Evolutionary conservation across 164 flowering plant species (phyloP).

Genomic region (Vitis riparia): DNA sequence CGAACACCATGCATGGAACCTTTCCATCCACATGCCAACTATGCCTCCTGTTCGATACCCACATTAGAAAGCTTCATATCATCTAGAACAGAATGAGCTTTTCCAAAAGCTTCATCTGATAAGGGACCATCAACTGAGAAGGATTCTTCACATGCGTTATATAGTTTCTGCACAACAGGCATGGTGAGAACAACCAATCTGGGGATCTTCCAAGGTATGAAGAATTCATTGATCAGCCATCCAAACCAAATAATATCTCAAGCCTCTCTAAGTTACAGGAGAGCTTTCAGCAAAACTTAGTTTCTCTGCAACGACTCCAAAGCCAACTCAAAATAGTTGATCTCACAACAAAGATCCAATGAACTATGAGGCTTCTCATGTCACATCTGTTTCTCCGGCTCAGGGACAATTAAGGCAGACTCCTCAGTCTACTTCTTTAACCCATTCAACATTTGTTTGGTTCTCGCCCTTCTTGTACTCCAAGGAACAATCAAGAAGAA

Average conservation of each 20-base stretch:
- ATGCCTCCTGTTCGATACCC: slow-evolving; percentile 94
- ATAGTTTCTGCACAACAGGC: slow-evolving; percentile 51
- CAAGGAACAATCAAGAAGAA: too few species aligned
- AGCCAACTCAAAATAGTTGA: not conserved
- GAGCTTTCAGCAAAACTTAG: slow-evolving; percentile 6
- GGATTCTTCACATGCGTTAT: slow-evolving; percentile 44
- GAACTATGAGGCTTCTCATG: too few species aligned
- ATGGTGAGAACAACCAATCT: slow-evolving; percentile 19
- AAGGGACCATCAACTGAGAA: slow-evolving; percentile 47
- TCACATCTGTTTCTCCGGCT: too few species aligned
- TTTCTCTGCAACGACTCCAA: slow-evolving; percentile 12
- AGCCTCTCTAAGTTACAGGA: not conserved
- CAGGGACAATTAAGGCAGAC: too few species aligned
- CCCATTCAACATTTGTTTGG: too few species aligned
- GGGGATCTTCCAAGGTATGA: not conserved
- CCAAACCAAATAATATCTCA: not conserved
- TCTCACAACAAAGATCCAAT: not conserved
- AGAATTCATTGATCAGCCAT: not conserved
- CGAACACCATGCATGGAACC: slow-evolving; percentile 25
- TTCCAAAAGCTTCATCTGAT: slow-evolving; percentile 50
- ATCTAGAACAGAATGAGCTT: slow-evolving; percentile 50
- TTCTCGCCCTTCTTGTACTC: too few species aligned
- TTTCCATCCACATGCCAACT: slow-evolving; percentile 61
- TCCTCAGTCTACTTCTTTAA: too few species aligned
- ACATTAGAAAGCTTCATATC: slow-evolving; percentile 87